Evolutionary conservation across 805 yeast genomes (phyloP).

Genomic region (Priceomyces melissophilus): DNA sequence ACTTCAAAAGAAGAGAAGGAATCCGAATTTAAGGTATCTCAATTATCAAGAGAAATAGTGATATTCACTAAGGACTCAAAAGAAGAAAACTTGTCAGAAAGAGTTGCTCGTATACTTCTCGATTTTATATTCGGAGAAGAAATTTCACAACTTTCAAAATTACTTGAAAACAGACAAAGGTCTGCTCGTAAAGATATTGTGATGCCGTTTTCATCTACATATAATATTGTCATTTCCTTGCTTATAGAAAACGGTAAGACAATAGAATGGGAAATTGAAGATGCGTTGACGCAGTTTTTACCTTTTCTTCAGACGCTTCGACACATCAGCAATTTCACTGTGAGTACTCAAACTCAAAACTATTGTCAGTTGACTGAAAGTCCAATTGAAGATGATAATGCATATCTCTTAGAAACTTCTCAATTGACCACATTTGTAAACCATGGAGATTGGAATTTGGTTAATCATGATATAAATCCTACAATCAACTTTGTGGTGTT

Average conservation of each 20-base stretch:
- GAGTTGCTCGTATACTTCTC: constrained; percentile 25
- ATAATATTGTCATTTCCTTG: constrained; percentile 74
- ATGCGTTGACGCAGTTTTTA: constrained; percentile 47
- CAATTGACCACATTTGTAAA: constrained; percentile 77
- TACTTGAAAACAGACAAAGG: constrained; percentile 7
- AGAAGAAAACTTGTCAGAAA: constrained; percentile 27
- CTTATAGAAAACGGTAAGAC: constrained; percentile 67
- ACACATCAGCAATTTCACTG: constrained; percentile 63
- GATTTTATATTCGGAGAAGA: constrained; percentile 41
- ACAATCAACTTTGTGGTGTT: constrained; percentile 68
- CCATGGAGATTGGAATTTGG: constrained; percentile 78
- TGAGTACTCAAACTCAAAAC: constrained; percentile 77
- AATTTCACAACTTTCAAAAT: constrained; percentile 22
- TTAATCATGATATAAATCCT: constrained; percentile 58
- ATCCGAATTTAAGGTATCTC: constrained; percentile 26
- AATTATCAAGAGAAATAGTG: constrained; percentile 30
- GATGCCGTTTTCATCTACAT: constrained; percentile 59
- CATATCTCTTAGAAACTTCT: constrained; percentile 37
- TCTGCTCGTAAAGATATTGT: constrained; percentile 28
- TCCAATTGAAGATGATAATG: constrained; percentile 11
- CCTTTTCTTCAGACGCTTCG: constrained; percentile 54
- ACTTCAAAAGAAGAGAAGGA: constrained; percentile 3
- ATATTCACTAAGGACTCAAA: constrained; percentile 26
- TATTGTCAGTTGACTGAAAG: constrained; percentile 45
- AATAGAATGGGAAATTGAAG: constrained; percentile 70